Base-by-base conservation (phyloP, 1,284 basidiomycete genomes). In the Afroboletus lepidellus region DNA sequence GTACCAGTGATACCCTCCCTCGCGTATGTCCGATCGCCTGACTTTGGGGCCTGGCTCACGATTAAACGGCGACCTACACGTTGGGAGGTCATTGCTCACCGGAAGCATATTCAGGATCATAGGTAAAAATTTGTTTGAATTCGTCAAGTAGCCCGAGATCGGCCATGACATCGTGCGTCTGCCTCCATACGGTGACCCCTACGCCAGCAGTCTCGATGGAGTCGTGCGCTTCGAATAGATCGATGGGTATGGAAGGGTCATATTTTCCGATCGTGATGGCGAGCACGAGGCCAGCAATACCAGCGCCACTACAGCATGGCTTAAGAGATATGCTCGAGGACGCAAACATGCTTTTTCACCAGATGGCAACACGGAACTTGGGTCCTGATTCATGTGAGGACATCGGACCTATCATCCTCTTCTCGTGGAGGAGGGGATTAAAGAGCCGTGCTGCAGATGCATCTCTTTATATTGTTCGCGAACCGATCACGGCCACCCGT, bases 161-260 rank as follows among this genome's bases (percentile, higher is more conserved):
- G 7, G 21, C 23, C 46, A 60, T 8, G 11, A 58, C 23, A 4
- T 50, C 48, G n/a, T 49, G 38, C n/a, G 48, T 45, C n/a, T 48
- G 41, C 33, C 29, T 38, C 59, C 56, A 58, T 1, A 61, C 5
- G n/a, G 47, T 21, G 5, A 60, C 53, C 6, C 59, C 59, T 33
- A 50, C 59, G 12, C 59, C 59, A 2, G 37, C 37, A 20, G 46
- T 56, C 5, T 56, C 44, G 18, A 60, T 48, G 15, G 43, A 45
- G 5, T 56, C 47, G n/a, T 58, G 56, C 24, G 59, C 52, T 42
- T 60, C 59, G 15, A 58, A 60, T 20, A 60, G 34, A 48, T 60
- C 53, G 15, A 58, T 52, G 34, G 57, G 57, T 44, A 59, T 42
- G 8, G 41, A 32, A 1, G 56, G 27, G 32, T 50, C 39, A 25